Evolutionary conservation across 345 rosid genomes (phyloP).

Genomic region (Excoecaria cochinchinensis): DNA sequence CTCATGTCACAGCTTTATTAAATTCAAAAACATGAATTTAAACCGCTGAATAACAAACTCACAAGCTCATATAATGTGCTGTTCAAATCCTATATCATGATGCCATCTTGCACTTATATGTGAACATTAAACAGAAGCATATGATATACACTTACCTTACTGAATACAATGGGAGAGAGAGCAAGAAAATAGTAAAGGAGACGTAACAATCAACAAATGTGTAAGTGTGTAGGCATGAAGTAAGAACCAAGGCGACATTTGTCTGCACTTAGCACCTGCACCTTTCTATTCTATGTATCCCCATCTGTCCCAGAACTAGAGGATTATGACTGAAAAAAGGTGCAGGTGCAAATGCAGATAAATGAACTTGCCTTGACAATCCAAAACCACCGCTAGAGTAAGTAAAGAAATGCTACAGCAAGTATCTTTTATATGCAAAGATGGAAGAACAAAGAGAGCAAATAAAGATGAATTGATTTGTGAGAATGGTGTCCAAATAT

Average conservation of each 20-base stretch:
- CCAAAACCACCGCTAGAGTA: not conserved
- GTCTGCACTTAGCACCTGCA: slow-evolving; percentile 16
- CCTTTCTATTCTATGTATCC: not conserved
- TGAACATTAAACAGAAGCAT: too few relatives aligned
- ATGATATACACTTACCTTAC: too few relatives aligned
- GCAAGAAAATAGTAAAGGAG: too few relatives aligned
- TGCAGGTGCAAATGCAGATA: slow-evolving; percentile 49
- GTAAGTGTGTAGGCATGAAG: not conserved
- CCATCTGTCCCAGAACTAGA: not conserved
- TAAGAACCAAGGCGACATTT: slow-evolving; percentile 5
- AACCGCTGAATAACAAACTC: too few relatives aligned
- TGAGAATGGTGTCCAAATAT: not conserved
- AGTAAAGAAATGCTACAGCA: not conserved
- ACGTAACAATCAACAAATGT: too few relatives aligned
- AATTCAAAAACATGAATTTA: too few relatives aligned
- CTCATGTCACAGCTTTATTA: too few relatives aligned
- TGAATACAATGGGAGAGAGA: too few relatives aligned
- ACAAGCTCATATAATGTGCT: too few relatives aligned
- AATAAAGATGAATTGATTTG: not conserved
- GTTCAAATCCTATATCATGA: too few relatives aligned
- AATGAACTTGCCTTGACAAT: slow-evolving; percentile 22
- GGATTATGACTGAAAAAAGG: not conserved
- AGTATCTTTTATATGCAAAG: not conserved
- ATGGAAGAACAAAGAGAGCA: not conserved
- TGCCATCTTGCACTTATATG: too few relatives aligned